Evolutionary conservation across 495 filamentous ascomycete genomes (phyloP).

Genomic region (Penicillium simplicissimum): DNA sequence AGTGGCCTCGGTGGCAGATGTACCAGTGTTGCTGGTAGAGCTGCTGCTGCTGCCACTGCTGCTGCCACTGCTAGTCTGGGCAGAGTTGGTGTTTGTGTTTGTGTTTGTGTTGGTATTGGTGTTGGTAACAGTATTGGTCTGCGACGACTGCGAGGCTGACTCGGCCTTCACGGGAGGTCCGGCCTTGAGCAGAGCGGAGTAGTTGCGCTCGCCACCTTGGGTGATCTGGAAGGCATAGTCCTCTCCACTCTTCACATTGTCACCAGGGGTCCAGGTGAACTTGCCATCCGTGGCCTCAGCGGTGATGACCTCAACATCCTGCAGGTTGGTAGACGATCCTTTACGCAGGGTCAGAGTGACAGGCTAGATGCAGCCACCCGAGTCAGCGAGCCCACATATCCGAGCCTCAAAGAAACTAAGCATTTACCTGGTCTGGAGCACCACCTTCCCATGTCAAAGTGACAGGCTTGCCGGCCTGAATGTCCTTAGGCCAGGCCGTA

Average conservation of each 20-base stretch:
- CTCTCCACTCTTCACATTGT: slow-evolving; percentile 34
- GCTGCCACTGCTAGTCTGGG: background rate
- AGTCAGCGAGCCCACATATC: too few species aligned
- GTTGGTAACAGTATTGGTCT: slow-evolving; percentile 16
- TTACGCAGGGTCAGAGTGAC: slow-evolving; percentile 48
- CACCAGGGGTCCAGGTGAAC: slow-evolving; percentile 45
- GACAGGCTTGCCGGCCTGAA: slow-evolving; percentile 42
- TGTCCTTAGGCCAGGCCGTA: slow-evolving; percentile 42
- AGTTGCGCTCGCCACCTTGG: slow-evolving; percentile 46
- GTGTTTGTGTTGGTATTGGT: slow-evolving; percentile 12
- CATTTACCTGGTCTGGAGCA: slow-evolving; percentile 18
- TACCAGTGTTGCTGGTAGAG: slow-evolving; percentile 3
- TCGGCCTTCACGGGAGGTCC: slow-evolving; percentile 15
- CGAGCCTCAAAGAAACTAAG: background rate
- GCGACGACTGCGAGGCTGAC: slow-evolving; percentile 10
- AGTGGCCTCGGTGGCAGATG: slow-evolving; percentile 1
- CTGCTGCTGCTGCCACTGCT: background rate
- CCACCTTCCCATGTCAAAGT: slow-evolving; percentile 47
- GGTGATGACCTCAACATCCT: slow-evolving; percentile 44
- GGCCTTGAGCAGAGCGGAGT: slow-evolving; percentile 45
- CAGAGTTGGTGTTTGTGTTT: slow-evolving; percentile 2
- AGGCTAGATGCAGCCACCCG: slow-evolving; percentile 27
- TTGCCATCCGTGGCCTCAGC: slow-evolving; percentile 34
- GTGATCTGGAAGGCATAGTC: slow-evolving; percentile 51
- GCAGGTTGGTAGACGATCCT: slow-evolving; percentile 39